Conservation (phyloP, 2,329 filamentous ascomycete genomes). For the Polychaeton citri region DNA sequence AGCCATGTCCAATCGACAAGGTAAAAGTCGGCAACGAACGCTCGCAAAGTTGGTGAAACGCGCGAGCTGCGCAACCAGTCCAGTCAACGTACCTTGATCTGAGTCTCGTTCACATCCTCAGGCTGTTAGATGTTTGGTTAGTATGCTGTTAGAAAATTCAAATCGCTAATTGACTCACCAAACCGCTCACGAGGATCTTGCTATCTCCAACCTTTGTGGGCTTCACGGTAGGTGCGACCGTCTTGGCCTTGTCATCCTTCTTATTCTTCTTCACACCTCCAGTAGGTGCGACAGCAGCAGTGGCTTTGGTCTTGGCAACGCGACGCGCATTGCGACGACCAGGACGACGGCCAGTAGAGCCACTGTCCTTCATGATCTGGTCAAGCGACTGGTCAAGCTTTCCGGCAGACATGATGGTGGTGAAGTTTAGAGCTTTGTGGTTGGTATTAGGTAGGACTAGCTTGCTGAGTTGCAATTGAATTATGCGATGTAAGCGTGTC, state of each 20-base stretch:
- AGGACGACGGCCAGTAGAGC: constrained; percentile 34
- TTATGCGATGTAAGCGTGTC: too few relatives aligned
- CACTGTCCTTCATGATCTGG: constrained; percentile 77
- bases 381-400: constrained; percentile 97
- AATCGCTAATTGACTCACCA: constrained; percentile 66
- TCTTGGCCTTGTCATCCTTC: constrained; percentile 42
- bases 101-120: constrained; percentile 86
- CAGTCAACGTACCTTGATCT: constrained; percentile 99
- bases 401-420: constrained; percentile 57
- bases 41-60: constrained; percentile 18
- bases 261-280: constrained; percentile 69
- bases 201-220: constrained; percentile 55
- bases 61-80: constrained; percentile 34
- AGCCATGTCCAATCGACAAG: constrained; percentile 4
- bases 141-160: too few relatives aligned
- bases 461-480: too few relatives aligned
- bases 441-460: too few relatives aligned
- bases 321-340: constrained; percentile 31
- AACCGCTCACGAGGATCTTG: constrained; percentile 97
- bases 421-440: too few relatives aligned
- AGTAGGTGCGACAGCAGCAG: constrained; percentile 51
- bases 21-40: constrained; percentile 9
- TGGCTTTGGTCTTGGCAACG: constrained; percentile 36
- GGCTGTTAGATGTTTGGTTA: constrained; percentile 53
- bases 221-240: constrained; percentile 39